Evolutionary conservation across 108 stramenopile species (phyloP).

Genomic region (Seminavis robusta): DNA sequence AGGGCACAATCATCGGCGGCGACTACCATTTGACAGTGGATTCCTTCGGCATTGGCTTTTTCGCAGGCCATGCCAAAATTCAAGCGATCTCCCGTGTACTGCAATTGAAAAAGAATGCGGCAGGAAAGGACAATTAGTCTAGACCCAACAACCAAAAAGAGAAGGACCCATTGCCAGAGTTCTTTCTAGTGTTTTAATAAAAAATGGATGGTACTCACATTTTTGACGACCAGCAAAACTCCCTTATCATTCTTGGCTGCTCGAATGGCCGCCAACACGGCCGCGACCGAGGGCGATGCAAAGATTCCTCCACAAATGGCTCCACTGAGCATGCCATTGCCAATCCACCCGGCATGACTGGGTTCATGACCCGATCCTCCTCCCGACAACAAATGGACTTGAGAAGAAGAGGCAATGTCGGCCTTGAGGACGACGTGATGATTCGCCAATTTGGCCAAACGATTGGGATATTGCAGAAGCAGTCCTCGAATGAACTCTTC

Average conservation of each 20-base stretch:
- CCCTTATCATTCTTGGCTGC: conserved; percentile 50
- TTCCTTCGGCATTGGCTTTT: conserved; percentile 70
- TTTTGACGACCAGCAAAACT: conserved; percentile 94
- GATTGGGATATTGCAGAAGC: conserved; percentile 75
- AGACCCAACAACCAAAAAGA: too few species aligned
- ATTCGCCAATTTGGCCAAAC: conserved; percentile 54
- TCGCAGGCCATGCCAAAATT: conserved; percentile 98
- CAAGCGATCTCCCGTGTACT: conserved; percentile 97
- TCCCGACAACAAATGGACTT: conserved; percentile 78
- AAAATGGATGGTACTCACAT: too few species aligned
- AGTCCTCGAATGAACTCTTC: conserved; percentile 78
- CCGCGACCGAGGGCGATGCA: conserved; percentile 85
- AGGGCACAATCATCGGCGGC: conserved; percentile 97
- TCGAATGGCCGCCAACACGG: conserved; percentile 90
- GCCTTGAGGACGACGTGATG: conserved; percentile 62
- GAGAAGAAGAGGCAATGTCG: not conserved
- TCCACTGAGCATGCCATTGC: conserved; percentile 90
- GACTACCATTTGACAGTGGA: conserved; percentile 77
- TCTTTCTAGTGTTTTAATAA: too few species aligned
- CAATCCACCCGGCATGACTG: conserved; percentile 93
- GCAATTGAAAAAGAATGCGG: too few species aligned
- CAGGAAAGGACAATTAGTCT: too few species aligned
- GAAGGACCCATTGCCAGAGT: too few species aligned
- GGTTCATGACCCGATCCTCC: conserved; percentile 99
- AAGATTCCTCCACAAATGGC: conserved; percentile 97